Evolutionary conservation across 1,284 basidiomycete genomes (phyloP), one percentile per base, ranked within the genome.

Genomic region (Heterobasidion parviporum): DNA sequence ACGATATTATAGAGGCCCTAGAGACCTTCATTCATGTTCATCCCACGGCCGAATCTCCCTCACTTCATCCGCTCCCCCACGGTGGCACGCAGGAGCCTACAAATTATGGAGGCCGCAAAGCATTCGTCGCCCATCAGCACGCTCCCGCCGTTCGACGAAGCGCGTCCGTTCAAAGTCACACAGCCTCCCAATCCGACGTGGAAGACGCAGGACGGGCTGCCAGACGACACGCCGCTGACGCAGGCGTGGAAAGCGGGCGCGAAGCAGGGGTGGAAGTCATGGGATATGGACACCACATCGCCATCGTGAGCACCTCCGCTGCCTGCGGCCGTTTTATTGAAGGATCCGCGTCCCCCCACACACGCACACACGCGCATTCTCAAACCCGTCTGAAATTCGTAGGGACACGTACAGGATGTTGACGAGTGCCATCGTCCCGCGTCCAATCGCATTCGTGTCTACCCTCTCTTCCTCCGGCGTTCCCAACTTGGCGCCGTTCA

Each of bases 381-480:
- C 6, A 41, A 10, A 41, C n/a, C 38, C n/a, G 3, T n/a, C 5
- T n/a, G 10, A 41, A 41, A 10, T 41, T 57, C 52, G 47, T 60
- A 79, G 77, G 59, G 74, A 77, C 58, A 62, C 72, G 18, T 80
- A 82, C 65, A 71, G 74, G 54, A 64, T 89, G 61, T 68, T 89
- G 66, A 85, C 82, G 12, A 82, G 82, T 32, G 79, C 78, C 1
- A 78, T 87, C 51, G 68, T 82, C 46, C 87, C 87, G 16, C 77
- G 88, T 50, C 87, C 87, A 3, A 80, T 88, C 56, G 87, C 82
- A 0, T 80, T 90, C 57, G 77, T 89, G 16, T 88, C 85, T 5
- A 80, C 84, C 2, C 57, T 85, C 36, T 76, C 78, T 12, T 56
- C 63, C 1, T 68, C 78, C 52, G 83, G 83, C 1, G 66, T 72